Base-by-base conservation (phyloP, 2,329 filamentous ascomycete genomes). In the Fusarium subglutinans region DNA sequence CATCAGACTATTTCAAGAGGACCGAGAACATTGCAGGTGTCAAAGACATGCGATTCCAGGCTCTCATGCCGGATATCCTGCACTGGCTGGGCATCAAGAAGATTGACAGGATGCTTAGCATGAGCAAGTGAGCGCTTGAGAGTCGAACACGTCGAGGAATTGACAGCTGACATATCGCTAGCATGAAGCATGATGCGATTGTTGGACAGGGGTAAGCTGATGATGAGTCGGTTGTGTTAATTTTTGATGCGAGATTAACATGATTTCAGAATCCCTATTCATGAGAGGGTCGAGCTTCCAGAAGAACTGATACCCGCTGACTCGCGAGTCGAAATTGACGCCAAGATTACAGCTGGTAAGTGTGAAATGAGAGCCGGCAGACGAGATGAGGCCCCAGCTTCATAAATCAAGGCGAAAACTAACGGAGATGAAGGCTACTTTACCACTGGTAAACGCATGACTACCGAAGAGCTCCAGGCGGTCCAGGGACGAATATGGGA, bases 21-120 rank as follows among this genome's bases (percentile, higher is more conserved):
- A 98, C 96, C n/a, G 96, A 98, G 84, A 98, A 98, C 81, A 97
- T 99, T 81, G 96, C 96, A 14, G 96, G 96, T 70, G 96, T 98
- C 75, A 97, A 98, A 83, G 93, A 91, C 77, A 98, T 98, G 96
- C 92, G 96, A 44, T 98, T 98, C 88, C 96, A 98, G 86, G 96
- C 96, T 35, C 87, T 99, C 62, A 98, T 98, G 96, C 96, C 96
- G 40, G 95, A 98, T 82, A 97, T 98, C 75, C 88, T 98, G 61
- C 96, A 98, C 84, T 98, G 96, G 96, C 90, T 99, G 37, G 96
- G 96, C 71, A 98, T 99, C 81, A 96, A 93, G 81, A 98, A 98
- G 88, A 98, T 99, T 80, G 96, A 99, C 82, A 90, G 95, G 69
- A 99, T 98, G 96, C 86, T 98, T 78, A 97, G 94, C 85, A 98